phyloP scores from a whole-genome alignment of 495 filamentous ascomycete species.

The Hamigera avellanea region DNA sequence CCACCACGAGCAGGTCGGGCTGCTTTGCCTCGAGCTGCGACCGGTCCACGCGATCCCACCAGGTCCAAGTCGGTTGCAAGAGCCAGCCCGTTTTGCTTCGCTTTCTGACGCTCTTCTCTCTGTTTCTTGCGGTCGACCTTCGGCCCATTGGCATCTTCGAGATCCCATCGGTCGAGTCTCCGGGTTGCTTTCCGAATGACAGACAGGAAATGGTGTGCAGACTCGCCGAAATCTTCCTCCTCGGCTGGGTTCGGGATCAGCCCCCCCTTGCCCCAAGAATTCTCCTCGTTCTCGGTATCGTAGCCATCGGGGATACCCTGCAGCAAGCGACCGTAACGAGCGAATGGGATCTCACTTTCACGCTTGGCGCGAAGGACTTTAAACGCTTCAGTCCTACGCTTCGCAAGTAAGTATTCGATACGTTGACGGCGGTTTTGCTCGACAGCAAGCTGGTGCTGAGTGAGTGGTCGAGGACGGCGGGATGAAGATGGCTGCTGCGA shows the following conservation, averaged over 20 bases:
- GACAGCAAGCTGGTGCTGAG: conserved; percentile 85
- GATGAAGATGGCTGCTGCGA: conserved; percentile 14
- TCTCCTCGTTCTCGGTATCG: conserved; percentile 67
- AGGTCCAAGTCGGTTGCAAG: conserved; percentile 6
- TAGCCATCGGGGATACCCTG: conserved; percentile 59
- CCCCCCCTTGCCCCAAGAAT: conserved; percentile 49
- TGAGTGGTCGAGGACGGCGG: conserved; percentile 71
- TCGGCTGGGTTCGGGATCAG: conserved; percentile 52
- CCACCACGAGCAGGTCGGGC: conserved; percentile 16
- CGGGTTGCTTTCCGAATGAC: conserved; percentile 57
- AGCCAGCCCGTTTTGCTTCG: conserved; percentile 8
- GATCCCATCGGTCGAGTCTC: conserved; percentile 65
- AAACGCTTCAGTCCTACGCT: conserved; percentile 52
- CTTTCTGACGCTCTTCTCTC: conserved; percentile 31
- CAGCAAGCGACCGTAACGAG: conserved; percentile 58
- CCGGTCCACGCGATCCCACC: conserved; percentile 11
- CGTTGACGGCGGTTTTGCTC: conserved; percentile 80
- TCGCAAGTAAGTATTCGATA: conserved; percentile 76
- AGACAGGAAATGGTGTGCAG: conserved; percentile 58
- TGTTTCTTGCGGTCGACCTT: conserved; percentile 32
- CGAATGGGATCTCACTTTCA: conserved; percentile 45
- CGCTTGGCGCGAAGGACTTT: conserved; percentile 46
- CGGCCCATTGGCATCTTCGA: conserved; percentile 37
- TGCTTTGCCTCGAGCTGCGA: neutral
- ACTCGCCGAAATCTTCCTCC: conserved; percentile 72